These are phyloP conservation scores for Leucoagaricus sp. DNA, from an alignment of 1,284 basidiomycete species.

Conservation along the genomic window DNA sequence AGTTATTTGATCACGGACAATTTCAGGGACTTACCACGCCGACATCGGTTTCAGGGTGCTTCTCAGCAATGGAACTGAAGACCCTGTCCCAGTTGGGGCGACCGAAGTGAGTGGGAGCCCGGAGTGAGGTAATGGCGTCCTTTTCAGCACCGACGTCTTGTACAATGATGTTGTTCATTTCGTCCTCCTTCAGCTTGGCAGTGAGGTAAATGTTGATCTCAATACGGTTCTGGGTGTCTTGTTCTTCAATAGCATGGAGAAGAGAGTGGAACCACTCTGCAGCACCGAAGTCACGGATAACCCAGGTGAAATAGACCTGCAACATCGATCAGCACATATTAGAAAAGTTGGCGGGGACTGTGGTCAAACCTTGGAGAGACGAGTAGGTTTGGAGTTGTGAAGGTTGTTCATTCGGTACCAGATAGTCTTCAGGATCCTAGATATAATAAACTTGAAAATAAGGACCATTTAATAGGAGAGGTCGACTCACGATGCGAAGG, in stretches of 20 bases:
- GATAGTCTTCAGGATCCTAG: slow-evolving; percentile 85
- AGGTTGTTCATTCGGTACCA: slow-evolving; percentile 93
- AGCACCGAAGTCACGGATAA: slow-evolving; percentile 83
- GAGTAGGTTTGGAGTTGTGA: slow-evolving; percentile 68
- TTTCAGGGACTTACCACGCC: slow-evolving; percentile 61
- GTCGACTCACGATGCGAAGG: slow-evolving; percentile 78
- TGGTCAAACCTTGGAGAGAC: slow-evolving; percentile 62
- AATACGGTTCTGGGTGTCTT: slow-evolving; percentile 80
- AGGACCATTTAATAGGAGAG: background rate
- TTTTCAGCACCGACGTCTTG: slow-evolving; percentile 88
- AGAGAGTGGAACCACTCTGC: slow-evolving; percentile 96
- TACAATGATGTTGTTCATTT: slow-evolving; percentile 87
- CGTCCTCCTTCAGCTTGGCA: slow-evolving; percentile 83
- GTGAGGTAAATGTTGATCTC: slow-evolving; percentile 94
- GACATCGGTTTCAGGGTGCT: slow-evolving; percentile 83
- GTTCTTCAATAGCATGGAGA: slow-evolving; percentile 87
- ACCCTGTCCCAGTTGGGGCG: slow-evolving; percentile 91
- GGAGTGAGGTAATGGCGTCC: slow-evolving; percentile 82
- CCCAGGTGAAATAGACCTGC: slow-evolving; percentile 84
- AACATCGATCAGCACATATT: background rate
- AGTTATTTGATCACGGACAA: background rate
- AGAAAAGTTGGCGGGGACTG: background rate
- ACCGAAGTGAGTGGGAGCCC: slow-evolving; percentile 92
- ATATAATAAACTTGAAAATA: slow-evolving; percentile 7
- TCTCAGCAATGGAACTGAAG: slow-evolving; percentile 73